phyloP scores from a whole-genome alignment of 768 basidiomycete species.

The Wakefieldia striispora region DNA sequence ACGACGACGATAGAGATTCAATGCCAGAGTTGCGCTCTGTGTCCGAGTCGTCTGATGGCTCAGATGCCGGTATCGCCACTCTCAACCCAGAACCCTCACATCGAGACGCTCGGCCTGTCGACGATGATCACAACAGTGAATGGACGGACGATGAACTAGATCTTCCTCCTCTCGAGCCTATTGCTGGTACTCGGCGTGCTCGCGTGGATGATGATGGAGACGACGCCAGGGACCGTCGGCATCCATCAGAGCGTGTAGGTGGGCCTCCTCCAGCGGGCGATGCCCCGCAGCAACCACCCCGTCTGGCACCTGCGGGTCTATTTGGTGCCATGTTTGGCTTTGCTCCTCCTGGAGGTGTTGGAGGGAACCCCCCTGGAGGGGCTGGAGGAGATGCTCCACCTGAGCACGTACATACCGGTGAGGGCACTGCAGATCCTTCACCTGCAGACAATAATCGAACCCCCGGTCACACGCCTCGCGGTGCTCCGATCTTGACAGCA shows the following conservation, averaged over 20 bases:
- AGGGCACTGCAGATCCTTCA: conserved; percentile 20
- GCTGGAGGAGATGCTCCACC: conserved; percentile 8
- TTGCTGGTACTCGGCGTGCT: conserved; percentile 43
- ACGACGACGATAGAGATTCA: conserved; percentile 34
- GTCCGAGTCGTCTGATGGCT: conserved; percentile 38
- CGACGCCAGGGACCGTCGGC: conserved; percentile 57
- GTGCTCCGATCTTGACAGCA: conserved; percentile 24
- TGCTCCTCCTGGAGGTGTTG: conserved; percentile 6
- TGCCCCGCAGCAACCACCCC: conserved; percentile 20
- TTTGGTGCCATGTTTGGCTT: conserved; percentile 28
- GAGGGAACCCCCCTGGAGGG: conserved; percentile 10
- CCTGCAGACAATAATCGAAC: conserved; percentile 21
- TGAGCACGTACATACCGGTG: conserved; percentile 29
- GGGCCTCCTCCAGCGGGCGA: conserved; percentile 24
- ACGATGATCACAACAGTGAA: conserved; percentile 29
- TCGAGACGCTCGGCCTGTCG: conserved; percentile 20
- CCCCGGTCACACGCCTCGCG: conserved; percentile 21
- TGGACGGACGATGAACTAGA: conserved; percentile 32
- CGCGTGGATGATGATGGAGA: conserved; percentile 64
- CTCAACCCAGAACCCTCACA: conserved; percentile 29
- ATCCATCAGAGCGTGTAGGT: conserved; percentile 58
- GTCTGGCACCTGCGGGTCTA: conserved; percentile 17
- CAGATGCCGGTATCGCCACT: conserved; percentile 29
- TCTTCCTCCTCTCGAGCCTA: conserved; percentile 33
- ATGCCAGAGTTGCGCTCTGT: conserved; percentile 44